phyloP scores from a whole-genome alignment of 257 asterid genomes.

The Cordia subcordata region DNA sequence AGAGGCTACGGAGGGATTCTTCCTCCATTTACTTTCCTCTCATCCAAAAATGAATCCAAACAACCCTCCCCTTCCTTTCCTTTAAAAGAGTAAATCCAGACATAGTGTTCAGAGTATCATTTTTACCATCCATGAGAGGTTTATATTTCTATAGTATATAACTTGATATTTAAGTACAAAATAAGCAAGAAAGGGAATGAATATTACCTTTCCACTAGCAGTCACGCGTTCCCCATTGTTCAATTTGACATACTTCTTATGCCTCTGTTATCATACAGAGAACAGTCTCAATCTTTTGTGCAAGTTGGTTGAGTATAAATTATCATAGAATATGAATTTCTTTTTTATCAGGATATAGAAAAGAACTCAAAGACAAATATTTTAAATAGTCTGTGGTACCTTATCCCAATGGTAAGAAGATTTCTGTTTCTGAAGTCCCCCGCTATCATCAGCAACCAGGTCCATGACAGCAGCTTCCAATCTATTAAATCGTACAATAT shows the following conservation, averaged over 20 bases:
- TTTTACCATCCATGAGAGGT: background rate
- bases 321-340: background rate
- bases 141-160: too few relatives aligned
- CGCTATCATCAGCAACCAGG: slow-evolving; percentile 73
- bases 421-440: slow-evolving; percentile 72
- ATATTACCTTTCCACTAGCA: slow-evolving; percentile 92
- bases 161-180: background rate
- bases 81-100: too few relatives aligned
- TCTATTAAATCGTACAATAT: slow-evolving; percentile 29
- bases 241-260: slow-evolving; percentile 87
- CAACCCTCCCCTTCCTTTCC: background rate
- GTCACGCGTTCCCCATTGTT: slow-evolving; percentile 93
- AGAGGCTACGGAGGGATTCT: too few relatives aligned
- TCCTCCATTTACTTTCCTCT: too few relatives aligned
- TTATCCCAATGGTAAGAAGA: slow-evolving; percentile 89
- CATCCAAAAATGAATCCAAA: too few relatives aligned
- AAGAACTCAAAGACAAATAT: background rate
- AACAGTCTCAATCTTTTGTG: background rate
- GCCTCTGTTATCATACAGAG: slow-evolving; percentile 49
- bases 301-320: background rate
- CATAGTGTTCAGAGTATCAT: too few relatives aligned
- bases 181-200: slow-evolving; percentile 8
- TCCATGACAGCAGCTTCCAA: slow-evolving; percentile 90
- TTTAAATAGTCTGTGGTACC: slow-evolving; percentile 32
- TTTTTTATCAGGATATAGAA: too few relatives aligned